Evolutionary conservation across 257 asterid species (phyloP).

Genomic region (Gentiana macrophylla): DNA sequence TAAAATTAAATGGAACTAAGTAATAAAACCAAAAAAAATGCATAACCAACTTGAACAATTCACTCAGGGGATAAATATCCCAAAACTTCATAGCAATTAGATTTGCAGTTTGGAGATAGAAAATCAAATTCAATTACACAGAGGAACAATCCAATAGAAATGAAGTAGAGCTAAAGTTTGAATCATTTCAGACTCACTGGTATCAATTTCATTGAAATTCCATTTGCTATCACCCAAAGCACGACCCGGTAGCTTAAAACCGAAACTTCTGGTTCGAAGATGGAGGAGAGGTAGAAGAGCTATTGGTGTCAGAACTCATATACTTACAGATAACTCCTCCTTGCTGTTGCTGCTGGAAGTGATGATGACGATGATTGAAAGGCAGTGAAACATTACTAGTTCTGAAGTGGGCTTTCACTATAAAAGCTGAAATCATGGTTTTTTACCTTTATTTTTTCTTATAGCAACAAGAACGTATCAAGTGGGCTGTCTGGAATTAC

Average conservation of each 20-base stretch:
- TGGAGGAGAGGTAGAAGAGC: constrained; percentile 31
- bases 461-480: background rate
- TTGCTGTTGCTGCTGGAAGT: background rate
- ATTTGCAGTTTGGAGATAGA: no score
- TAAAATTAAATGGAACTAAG: no score
- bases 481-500: background rate
- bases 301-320: constrained; percentile 48
- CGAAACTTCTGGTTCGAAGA: constrained; percentile 41
- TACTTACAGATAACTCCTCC: constrained; percentile 20
- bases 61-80: no score
- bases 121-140: no score
- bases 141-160: background rate
- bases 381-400: constrained; percentile 3
- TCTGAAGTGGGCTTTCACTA: constrained; percentile 13
- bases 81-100: no score
- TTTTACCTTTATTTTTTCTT: no score
- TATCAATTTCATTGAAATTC: constrained; percentile 66
- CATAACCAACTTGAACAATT: no score
- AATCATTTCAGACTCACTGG: constrained; percentile 33
- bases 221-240: constrained; percentile 45
- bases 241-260: constrained; percentile 43
- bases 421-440: constrained; percentile 39
- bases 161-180: background rate
- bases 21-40: no score
- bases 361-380: constrained; percentile 21